Base-by-base conservation (phyloP, 2,329 filamentous ascomycete genomes). In the Talaromyces sp. region DNA sequence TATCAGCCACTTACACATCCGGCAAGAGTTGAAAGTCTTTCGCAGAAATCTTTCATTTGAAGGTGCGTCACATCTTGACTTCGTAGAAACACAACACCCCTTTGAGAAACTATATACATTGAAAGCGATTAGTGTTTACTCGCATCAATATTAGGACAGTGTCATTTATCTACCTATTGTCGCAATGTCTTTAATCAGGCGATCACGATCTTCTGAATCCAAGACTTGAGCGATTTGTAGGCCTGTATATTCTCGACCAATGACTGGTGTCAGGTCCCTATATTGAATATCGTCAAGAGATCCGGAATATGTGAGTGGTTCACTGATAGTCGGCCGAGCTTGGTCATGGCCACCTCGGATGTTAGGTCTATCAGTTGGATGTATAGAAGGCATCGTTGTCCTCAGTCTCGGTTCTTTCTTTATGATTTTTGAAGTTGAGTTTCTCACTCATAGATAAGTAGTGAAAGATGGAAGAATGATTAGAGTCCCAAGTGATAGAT, bases 141-240 rank as follows among this genome's bases (percentile, higher is more conserved):
- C 13, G 45, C 45, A 43, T 57, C n/a, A 49, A 31, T 33, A 19
- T 59, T 33, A 31, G 27, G 27, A 27, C 27, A 27, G 27, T 60
- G 19, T 7, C n/a, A 10, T 17, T n/a, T 76, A 89, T 87, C 84
- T 1, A 89, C 87, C 84, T 1, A 85, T 89, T 67, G 90, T 86
- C 41, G 87, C 88, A 0, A 91, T 77, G 69, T 90, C 88, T 0
- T 85, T 82, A 33, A 90, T 73, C n/a, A 89, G 77, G 54, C 86
- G 84, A 65, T 90, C 87, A 0, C 85, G 81, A 71, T 89, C 87
- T 1, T 84, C 80, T 0, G 86, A 84, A 35, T 85, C 77, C 3
- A 90, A 78, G 70, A 84, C 81, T 37, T 89, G 85, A 41, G 65
- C 68, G 22, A 79, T 68, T 66, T 78, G 75, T 13, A 76, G 67